Evolutionary conservation across 1,139 yeast species (phyloP).

Genomic region (Suzukiozyma palmioleophila): DNA sequence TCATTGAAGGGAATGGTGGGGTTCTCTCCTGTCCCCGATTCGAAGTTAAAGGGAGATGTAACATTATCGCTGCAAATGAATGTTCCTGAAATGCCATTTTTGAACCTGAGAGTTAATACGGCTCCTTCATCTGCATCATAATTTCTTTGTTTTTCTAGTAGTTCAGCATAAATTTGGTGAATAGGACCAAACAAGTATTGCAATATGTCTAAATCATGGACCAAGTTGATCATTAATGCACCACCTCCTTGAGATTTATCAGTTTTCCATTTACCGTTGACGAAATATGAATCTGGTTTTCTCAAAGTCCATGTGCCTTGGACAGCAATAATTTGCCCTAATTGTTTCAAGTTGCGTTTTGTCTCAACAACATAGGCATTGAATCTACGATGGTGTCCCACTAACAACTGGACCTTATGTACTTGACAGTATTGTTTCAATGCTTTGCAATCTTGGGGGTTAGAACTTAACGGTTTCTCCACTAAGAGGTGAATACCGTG

Average conservation of each 20-base stretch:
- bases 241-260: slow-evolving; percentile 35
- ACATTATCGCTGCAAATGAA: slow-evolving; percentile 41
- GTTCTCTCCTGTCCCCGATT: slow-evolving; percentile 41
- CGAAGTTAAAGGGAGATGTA: slow-evolving; percentile 39
- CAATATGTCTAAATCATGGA: slow-evolving; percentile 40
- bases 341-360: slow-evolving; percentile 23
- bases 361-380: slow-evolving; percentile 39
- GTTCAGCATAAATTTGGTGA: slow-evolving; percentile 35
- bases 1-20: slow-evolving; percentile 35
- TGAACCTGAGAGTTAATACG: slow-evolving; percentile 33
- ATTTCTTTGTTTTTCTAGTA: slow-evolving; percentile 28
- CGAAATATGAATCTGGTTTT: slow-evolving; percentile 33
- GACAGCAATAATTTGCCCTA: slow-evolving; percentile 33
- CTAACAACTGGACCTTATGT: slow-evolving; percentile 27
- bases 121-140: slow-evolving; percentile 42
- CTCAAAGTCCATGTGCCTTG: slow-evolving; percentile 42
- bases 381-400: slow-evolving; percentile 44
- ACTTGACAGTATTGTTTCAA: slow-evolving; percentile 23
- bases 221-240: slow-evolving; percentile 34
- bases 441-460: slow-evolving; percentile 31
- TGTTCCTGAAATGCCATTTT: slow-evolving; percentile 37
- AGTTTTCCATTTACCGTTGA: slow-evolving; percentile 38
- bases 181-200: slow-evolving; percentile 41
- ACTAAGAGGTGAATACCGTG: slow-evolving; percentile 34
- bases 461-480: slow-evolving; percentile 41